Conservation (phyloP, 176 grass and related monocot genomes). For the Calamus simplicifolius region DNA sequence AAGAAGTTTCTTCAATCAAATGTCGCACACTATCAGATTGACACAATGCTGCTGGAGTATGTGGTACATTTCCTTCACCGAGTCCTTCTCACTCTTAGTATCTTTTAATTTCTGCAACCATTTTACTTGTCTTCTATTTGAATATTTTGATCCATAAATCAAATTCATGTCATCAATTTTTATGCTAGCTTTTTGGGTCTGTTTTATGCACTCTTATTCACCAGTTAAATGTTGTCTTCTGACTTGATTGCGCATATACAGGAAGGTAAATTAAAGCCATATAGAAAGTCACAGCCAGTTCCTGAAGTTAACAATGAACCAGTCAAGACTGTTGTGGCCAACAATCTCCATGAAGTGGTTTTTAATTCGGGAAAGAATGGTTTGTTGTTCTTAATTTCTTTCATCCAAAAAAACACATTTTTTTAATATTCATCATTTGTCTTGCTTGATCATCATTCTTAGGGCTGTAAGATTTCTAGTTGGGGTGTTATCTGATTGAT, state of each 20-base stretch:
- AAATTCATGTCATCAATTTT: too few relatives aligned
- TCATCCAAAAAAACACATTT: not conserved
- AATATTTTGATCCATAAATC: too few relatives aligned
- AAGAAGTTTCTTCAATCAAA: conserved; percentile 81
- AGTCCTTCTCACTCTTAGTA: not conserved
- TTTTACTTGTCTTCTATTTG: too few relatives aligned
- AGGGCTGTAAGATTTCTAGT: too few relatives aligned
- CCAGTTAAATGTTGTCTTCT: too few relatives aligned
- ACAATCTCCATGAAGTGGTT: conserved; percentile 61
- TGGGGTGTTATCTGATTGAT: too few relatives aligned
- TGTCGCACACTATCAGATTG: conserved; percentile 52
- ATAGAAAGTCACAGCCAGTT: conserved; percentile 79
- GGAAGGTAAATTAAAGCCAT: conserved; percentile 71
- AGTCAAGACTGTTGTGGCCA: conserved; percentile 76
- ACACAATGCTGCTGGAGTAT: conserved; percentile 78
- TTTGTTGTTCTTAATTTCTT: conserved; percentile 12
- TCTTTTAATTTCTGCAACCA: too few relatives aligned
- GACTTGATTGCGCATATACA: conserved; percentile 11
- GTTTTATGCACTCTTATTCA: too few relatives aligned
- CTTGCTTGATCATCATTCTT: too few relatives aligned
- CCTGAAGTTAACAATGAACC: conserved; percentile 73
- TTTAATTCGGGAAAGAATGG: conserved; percentile 93
- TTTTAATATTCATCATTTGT: too few relatives aligned
- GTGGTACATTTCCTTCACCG: conserved; percentile 24
- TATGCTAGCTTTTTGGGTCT: too few relatives aligned